Evolutionary conservation across 2,329 filamentous ascomycete genomes (phyloP).

Genomic region (Rhynchosporium agropyri): DNA sequence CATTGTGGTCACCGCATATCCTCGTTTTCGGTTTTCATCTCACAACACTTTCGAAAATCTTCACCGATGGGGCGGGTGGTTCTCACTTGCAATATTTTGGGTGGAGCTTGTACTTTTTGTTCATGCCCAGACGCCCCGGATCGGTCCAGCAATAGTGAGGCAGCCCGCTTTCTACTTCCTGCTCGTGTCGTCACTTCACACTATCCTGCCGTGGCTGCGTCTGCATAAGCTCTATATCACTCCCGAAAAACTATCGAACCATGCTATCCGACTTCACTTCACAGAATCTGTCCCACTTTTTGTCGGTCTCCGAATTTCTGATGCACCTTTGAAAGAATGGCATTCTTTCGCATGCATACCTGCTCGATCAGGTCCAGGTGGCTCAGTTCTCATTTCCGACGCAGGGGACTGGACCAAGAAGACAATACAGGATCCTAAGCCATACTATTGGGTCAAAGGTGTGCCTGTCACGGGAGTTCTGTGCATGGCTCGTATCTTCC

Average conservation of each 20-base stretch:
- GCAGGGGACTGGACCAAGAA: conserved; percentile 60
- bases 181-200: conserved; percentile 52
- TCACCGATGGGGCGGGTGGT: conserved; percentile 60
- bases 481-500: conserved; percentile 42
- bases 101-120: conserved; percentile 48
- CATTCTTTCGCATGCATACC: conserved; percentile 62
- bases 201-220: conserved; percentile 61
- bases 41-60: conserved; percentile 59
- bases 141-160: conserved; percentile 19
- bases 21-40: conserved; percentile 50
- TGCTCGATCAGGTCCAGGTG: conserved; percentile 47
- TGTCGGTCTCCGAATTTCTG: conserved; percentile 51
- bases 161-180: conserved; percentile 60
- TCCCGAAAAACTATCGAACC: conserved; percentile 56
- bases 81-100: conserved; percentile 54
- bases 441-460: conserved; percentile 57
- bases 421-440: conserved; percentile 50
- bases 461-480: conserved; percentile 47
- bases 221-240: conserved; percentile 57
- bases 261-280: conserved; percentile 60
- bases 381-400: conserved; percentile 56
- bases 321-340: conserved; percentile 56
- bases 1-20: conserved; percentile 54
- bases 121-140: background rate
- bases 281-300: conserved; percentile 48